Conservation (phyloP, 495 filamentous ascomycete genomes). For the Podospora tetraspora region DNA sequence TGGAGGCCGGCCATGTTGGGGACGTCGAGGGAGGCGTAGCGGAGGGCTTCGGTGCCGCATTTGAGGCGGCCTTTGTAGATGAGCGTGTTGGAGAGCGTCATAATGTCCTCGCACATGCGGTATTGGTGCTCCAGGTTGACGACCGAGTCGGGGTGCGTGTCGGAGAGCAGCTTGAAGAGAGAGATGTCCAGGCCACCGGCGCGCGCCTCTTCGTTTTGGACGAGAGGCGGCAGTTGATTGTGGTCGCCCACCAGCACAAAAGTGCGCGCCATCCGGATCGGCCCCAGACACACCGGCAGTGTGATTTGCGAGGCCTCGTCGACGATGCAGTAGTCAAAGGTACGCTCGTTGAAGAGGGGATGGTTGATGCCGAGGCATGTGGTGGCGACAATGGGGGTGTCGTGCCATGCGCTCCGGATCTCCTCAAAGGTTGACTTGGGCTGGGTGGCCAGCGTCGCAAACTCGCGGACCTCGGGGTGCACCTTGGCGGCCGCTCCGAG, state of each 20-base stretch:
- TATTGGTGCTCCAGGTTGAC: constrained; percentile 93
- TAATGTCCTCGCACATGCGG: constrained; percentile 95
- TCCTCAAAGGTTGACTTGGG: constrained; percentile 74
- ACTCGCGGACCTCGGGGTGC: constrained; percentile 77
- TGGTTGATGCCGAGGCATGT: constrained; percentile 92
- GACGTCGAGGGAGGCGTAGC: constrained; percentile 55
- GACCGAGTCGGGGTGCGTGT: constrained; percentile 77
- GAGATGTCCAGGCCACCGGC: constrained; percentile 86
- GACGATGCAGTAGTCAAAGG: constrained; percentile 96
- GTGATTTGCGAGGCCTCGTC: constrained; percentile 98
- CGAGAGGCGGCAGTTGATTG: constrained; percentile 88
- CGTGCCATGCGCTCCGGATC: constrained; percentile 72
- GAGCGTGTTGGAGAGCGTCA: constrained; percentile 85
- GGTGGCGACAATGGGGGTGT: constrained; percentile 82
- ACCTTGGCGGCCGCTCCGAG: constrained; percentile 79
- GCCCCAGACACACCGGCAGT: constrained; percentile 85
- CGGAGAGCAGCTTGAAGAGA: constrained; percentile 87
- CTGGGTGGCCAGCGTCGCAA: constrained; percentile 68
- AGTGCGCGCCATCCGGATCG: constrained; percentile 85
- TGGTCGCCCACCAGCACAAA: constrained; percentile 97
- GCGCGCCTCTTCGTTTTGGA: constrained; percentile 83
- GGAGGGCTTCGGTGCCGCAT: constrained; percentile 75
- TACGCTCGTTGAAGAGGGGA: constrained; percentile 76
- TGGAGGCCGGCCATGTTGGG: constrained; percentile 50
- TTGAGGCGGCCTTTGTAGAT: constrained; percentile 88